Base-by-base conservation (phyloP, 2,329 filamentous ascomycete species). In the Lachnellula hyalina region DNA sequence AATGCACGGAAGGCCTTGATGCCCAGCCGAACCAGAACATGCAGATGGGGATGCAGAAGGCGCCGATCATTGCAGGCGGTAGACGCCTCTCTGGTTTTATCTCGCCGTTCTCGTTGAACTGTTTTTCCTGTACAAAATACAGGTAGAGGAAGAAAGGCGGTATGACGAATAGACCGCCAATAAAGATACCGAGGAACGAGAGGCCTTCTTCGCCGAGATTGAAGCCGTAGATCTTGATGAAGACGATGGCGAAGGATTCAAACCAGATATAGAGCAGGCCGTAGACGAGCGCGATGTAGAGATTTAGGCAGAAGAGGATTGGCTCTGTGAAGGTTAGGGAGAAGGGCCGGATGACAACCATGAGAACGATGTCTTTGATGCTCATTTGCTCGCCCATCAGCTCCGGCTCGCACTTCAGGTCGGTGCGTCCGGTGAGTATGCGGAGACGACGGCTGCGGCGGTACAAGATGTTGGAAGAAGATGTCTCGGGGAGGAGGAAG, bases 401-500 rank as follows among this genome's bases (percentile, higher is more conserved):
- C 67, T 89, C 85, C 46, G 78, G 79, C 64, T 86, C 80, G 0
- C 80, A 79, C 68, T 79, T 78, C 68, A 86, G 78, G 25, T 70
- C 67, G 2, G 66, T 48, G 59, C 77, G 76, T 9, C 80, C 81
- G 1, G 82, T 84, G 41, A 79, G 67, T 63, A 77, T 80, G 52
- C 85, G 77, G 5, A 87, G 74, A 17, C 84, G 79, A 45, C 71
- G 67, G 7, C 82, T 80, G 6, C 84, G 80, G n/a, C 77, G 77
- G 47, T 81, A 74, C 2, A 87, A 76, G 63, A 87, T 84, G 51
- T 77, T 85, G 11, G 75, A 68, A 0, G 75, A 67, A 54, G 73
- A 79, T 0, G 85, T 87, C 71, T 88, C 84, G 0, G 85, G 85
- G 19, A 88, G 75, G 60, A 81, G 75, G 60, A 84, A 63, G 62